A percentile compares a stretch with the other conserved stretches of the same genome.
phyloP scores from a whole-genome alignment of 306 rosid genomes.

The Senna tora region DNA sequence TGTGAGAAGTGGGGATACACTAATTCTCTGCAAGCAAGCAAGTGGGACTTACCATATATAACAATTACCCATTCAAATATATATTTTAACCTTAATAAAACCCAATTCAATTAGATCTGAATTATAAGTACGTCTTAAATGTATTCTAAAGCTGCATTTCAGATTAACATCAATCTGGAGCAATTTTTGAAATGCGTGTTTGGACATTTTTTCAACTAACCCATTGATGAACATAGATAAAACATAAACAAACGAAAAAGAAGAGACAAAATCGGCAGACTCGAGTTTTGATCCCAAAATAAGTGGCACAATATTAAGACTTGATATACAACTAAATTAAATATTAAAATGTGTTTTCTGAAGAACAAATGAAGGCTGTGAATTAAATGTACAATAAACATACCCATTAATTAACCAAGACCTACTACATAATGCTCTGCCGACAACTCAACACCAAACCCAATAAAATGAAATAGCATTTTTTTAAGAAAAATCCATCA shows the following conservation, averaged over 20 bases:
- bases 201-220: neutral
- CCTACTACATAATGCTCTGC: neutral
- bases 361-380: neutral
- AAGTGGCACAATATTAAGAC: neutral
- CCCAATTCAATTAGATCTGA: neutral
- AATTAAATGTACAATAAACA: conserved; percentile 2
- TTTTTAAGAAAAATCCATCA: neutral
- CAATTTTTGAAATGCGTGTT: neutral
- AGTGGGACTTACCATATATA: neutral
- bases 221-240: neutral
- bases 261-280: neutral
- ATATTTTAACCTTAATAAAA: too few relatives aligned
- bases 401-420: too few relatives aligned
- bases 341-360: neutral
- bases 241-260: neutral
- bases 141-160: neutral
- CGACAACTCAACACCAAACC: conserved; percentile 4
- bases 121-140: neutral
- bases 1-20: neutral
- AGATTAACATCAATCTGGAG: neutral
- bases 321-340: neutral
- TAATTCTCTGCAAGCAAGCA: neutral
- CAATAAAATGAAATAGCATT: neutral
- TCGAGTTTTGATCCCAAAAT: neutral
- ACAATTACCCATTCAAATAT: neutral